phyloP scores from a whole-genome alignment of 352 stramenopile genomes.

The Peronospora destructor region DNA sequence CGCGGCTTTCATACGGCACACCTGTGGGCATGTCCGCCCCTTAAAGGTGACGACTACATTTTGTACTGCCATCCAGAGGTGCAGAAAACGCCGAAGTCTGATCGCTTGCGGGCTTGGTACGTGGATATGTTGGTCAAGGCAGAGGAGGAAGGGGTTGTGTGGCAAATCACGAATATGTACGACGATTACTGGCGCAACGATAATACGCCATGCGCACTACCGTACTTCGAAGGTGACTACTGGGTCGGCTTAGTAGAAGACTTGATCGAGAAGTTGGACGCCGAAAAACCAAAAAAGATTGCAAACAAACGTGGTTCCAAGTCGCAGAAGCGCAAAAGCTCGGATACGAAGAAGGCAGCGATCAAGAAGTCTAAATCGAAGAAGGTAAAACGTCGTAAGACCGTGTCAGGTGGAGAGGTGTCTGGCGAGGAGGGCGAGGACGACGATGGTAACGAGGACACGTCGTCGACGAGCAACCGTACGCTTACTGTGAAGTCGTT shows the following conservation, averaged over 20 bases:
- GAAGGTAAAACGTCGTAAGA: constrained; percentile 71
- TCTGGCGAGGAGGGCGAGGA: constrained; percentile 45
- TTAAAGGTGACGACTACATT: constrained; percentile 99
- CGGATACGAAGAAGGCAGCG: constrained; percentile 55
- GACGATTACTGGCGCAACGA: constrained; percentile 91
- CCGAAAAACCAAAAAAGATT: constrained; percentile 73
- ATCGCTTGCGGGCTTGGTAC: constrained; percentile 96
- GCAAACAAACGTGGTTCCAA: constrained; percentile 43
- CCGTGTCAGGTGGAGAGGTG: constrained; percentile 24
- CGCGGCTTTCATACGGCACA: constrained; percentile 97
- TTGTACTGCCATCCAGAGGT: constrained; percentile 98
- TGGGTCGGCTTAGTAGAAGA: constrained; percentile 84
- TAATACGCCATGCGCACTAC: constrained; percentile 76
- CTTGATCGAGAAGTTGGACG: constrained; percentile 85
- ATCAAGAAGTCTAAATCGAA: constrained; percentile 75
- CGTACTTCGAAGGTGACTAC: constrained; percentile 86
- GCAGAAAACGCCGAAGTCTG: constrained; percentile 98
- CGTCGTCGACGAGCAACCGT: constrained; percentile 14
- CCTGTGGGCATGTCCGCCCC: constrained; percentile 98
- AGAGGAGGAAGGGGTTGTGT: constrained; percentile 86
- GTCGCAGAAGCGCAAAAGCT: constrained; percentile 55
- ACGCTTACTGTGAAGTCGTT: constrained; percentile 45
- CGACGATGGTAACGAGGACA: constrained; percentile 35
- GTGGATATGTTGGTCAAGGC: constrained; percentile 85
- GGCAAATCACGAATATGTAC: constrained; percentile 94